Conservation (phyloP, 768 basidiomycete species). For the Postia placenta region DNA sequence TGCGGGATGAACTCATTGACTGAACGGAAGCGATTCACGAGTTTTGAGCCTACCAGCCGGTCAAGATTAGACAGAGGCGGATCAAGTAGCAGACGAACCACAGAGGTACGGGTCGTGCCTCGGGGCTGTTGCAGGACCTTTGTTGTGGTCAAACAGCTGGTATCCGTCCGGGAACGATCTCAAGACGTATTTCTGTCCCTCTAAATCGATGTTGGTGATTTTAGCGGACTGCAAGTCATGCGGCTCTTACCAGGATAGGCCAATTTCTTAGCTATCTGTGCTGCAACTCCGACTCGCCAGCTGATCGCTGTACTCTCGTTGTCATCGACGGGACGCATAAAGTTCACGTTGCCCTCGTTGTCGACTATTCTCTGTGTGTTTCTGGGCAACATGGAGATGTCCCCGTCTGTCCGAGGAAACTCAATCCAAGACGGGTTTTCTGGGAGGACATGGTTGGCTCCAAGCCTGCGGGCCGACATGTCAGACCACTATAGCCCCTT, state of each 20-base stretch:
- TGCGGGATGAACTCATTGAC: conserved; percentile 84
- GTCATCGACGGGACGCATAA: conserved; percentile 46
- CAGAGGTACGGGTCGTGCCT: conserved; percentile 76
- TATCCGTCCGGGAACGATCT: conserved; percentile 64
- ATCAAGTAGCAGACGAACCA: conserved; percentile 36
- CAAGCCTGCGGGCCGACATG: conserved; percentile 8
- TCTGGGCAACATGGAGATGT: conserved; percentile 44
- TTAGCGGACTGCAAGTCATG: background rate
- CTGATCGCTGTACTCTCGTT: conserved; percentile 47
- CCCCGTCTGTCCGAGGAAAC: conserved; percentile 60
- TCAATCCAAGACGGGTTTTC: conserved; percentile 48
- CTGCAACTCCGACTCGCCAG: conserved; percentile 44
- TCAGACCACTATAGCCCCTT: too few relatives aligned
- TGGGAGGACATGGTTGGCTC: conserved; percentile 30
- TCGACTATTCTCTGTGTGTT: conserved; percentile 51
- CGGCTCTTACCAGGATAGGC: conserved; percentile 43
- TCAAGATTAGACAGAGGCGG: background rate
- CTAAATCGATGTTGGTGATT: too few relatives aligned
- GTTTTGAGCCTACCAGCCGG: conserved; percentile 30
- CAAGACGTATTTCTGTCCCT: conserved; percentile 52
- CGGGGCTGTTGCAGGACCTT: conserved; percentile 46
- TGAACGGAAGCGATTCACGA: conserved; percentile 61
- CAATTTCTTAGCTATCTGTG: conserved; percentile 36
- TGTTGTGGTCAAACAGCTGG: conserved; percentile 68
- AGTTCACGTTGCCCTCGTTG: conserved; percentile 64